Conservation (phyloP, 2,329 filamentous ascomycete species). For the Pestalotiopsis sp. region DNA sequence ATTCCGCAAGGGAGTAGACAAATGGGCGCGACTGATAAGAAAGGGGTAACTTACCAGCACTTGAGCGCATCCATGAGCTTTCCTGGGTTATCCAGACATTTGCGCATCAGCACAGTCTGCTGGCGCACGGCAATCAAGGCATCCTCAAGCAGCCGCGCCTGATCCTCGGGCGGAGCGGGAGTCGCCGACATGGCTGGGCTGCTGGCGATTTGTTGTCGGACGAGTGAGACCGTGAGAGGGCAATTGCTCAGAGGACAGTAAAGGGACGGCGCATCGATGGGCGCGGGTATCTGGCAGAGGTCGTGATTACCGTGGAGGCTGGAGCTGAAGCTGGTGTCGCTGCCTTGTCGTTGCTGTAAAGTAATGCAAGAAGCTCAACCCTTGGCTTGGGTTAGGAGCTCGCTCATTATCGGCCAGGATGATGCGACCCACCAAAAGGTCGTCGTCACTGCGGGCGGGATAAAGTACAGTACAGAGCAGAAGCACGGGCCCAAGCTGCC, state of each 20-base stretch:
- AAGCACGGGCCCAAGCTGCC: background rate
- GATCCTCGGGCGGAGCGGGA: slow-evolving; percentile 73
- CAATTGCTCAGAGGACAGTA: background rate
- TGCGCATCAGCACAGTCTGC: slow-evolving; percentile 96
- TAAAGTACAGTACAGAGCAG: background rate
- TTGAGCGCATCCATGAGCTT: slow-evolving; percentile 99
- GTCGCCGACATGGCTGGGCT: slow-evolving; percentile 43
- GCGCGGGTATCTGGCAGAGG: background rate
- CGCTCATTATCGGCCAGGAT: background rate
- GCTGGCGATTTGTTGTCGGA: background rate
- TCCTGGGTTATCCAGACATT: slow-evolving; percentile 93
- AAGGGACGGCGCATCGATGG: background rate
- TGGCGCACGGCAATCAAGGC: slow-evolving; percentile 94
- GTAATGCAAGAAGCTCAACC: background rate
- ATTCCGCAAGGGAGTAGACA: slow-evolving; percentile 11
- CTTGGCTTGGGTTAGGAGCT: background rate
- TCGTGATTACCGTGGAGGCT: background rate
- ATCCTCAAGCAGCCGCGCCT: slow-evolving; percentile 94
- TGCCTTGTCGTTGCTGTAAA: background rate
- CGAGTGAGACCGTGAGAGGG: background rate
- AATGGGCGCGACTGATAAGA: background rate
- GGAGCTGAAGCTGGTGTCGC: background rate
- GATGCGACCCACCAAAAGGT: background rate
- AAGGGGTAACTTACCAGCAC: slow-evolving; percentile 78
- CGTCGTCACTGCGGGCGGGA: background rate